Evolutionary conservation across 805 yeast genomes (phyloP), one percentile per base, ranked within the genome.

Genomic region (Dipodascus albidus): DNA sequence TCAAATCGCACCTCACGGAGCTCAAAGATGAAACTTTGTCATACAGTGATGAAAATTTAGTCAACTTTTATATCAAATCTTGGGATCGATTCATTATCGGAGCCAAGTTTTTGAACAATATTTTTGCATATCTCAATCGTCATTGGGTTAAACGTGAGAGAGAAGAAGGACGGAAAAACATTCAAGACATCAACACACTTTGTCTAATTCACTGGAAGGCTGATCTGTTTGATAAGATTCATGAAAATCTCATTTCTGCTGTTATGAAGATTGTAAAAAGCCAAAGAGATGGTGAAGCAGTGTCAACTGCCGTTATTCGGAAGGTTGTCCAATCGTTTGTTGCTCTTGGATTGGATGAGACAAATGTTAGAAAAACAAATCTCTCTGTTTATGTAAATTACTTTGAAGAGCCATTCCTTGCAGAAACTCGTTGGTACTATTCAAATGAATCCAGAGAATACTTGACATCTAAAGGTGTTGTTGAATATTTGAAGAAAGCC

Each of bases 131-230:
- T 69, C 82, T 93, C 79, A 93, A 93, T 69, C 79, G 98, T 57
- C 93, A 91, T 70, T 93, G 99, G 99, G 96, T 95, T 48, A 86
- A 85, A 61, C 90, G 95, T 64, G 98, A 91, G 69, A 78, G 98
- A 64, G 85, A 88, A 47, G 97, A 91, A 66, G 97, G 97, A 17
- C 80, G 87, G 62, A 78, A 89, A 58, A 89, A 87, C 63, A 82
- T 93, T 49, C 88, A 82, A 67, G 99, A 93, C 68, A 95, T 95
- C 21, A 83, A 89, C 65, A 88, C 96, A 2, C 74, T 93, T 58
- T 85, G 96, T 51, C 72, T 91, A 52, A 75, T 89, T 59, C 83
- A 87, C 50, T 93, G 99, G 99, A 83, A 85, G 64, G 80, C 81
- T 55, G 79, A 81, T 55, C 77, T 93, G 79, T 91, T 93, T 67